A percentile compares a stretch with the other conserved stretches of the same genome.
These are phyloP conservation scores for Ustilago crameri DNA, from an alignment of 1,284 basidiomycete species.

Conservation along the genomic window DNA sequence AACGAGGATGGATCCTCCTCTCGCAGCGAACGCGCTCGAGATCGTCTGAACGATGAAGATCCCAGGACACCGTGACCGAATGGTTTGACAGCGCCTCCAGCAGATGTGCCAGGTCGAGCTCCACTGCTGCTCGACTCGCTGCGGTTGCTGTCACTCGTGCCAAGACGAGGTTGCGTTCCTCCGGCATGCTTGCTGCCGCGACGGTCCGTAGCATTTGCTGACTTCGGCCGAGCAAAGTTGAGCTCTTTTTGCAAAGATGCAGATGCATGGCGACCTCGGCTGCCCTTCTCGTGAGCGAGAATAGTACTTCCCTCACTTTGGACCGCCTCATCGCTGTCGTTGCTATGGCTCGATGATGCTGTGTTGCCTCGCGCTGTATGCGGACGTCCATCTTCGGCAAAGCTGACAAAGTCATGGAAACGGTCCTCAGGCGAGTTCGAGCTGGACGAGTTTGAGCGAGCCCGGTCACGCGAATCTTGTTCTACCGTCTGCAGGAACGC, in stretches of 20 bases:
- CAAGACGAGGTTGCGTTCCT: slow-evolving; percentile 6
- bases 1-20: slow-evolving; percentile 3
- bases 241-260: not conserved
- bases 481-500: slow-evolving; percentile 44
- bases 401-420: too few species aligned
- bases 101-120: slow-evolving; percentile 29
- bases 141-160: slow-evolving; percentile 16
- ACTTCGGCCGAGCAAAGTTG: slow-evolving; percentile 4
- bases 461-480: slow-evolving; percentile 32
- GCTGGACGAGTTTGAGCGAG: not conserved
- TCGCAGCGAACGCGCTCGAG: too few species aligned
- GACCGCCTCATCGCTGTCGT: slow-evolving; percentile 5
- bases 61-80: slow-evolving; percentile 30
- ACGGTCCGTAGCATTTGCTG: slow-evolving; percentile 3
- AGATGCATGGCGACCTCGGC: slow-evolving; percentile 21
- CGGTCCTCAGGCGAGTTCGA: not conserved
- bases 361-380: slow-evolving; percentile 39
- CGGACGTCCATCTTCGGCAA: slow-evolving; percentile 26
- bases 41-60: slow-evolving; percentile 8
- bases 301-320: slow-evolving; percentile 8
- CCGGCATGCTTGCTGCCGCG: not conserved
- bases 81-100: slow-evolving; percentile 37
- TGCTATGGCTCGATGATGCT: slow-evolving; percentile 14
- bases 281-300: not conserved
- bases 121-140: slow-evolving; percentile 18